phyloP scores from a whole-genome alignment of 2,329 filamentous ascomycete genomes.

The Xylaria sp. region DNA sequence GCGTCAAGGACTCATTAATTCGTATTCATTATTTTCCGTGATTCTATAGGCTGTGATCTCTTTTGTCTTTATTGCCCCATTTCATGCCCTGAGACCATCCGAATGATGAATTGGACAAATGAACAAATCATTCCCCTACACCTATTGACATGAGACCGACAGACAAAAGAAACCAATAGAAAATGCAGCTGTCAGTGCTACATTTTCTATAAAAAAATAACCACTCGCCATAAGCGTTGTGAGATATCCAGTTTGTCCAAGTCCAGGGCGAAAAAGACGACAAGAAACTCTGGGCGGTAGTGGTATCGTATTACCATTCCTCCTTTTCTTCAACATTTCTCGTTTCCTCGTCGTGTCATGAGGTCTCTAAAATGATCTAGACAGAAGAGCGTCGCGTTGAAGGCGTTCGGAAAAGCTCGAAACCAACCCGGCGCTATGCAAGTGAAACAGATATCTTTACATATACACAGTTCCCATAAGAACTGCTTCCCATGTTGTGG shows the following conservation, averaged over 20 bases:
- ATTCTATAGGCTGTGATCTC: slow-evolving; percentile 45
- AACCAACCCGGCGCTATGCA: slow-evolving; percentile 54
- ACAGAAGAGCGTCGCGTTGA: slow-evolving; percentile 36
- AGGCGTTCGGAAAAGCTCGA: slow-evolving; percentile 38
- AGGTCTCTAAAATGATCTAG: slow-evolving; percentile 41
- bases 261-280: slow-evolving; percentile 16
- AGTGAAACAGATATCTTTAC: slow-evolving; percentile 50
- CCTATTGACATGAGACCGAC: slow-evolving; percentile 31
- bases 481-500: slow-evolving; percentile 24
- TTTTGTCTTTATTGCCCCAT: slow-evolving; percentile 39
- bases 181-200: slow-evolving; percentile 26
- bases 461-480: slow-evolving; percentile 47
- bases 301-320: slow-evolving; percentile 27
- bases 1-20: slow-evolving; percentile 46
- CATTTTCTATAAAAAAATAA: slow-evolving; percentile 22
- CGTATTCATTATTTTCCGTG: slow-evolving; percentile 48
- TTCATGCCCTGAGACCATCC: slow-evolving; percentile 36
- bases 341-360: slow-evolving; percentile 35
- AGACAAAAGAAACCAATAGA: slow-evolving; percentile 24
- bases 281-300: slow-evolving; percentile 15
- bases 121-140: slow-evolving; percentile 30
- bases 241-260: slow-evolving; percentile 42
- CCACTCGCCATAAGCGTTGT: slow-evolving; percentile 32
- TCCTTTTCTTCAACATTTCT: slow-evolving; percentile 33
- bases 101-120: slow-evolving; percentile 35